These are phyloP conservation scores for Omphalotus olearius DNA, from an alignment of 1,284 basidiomycete species.

Conservation along the genomic window DNA sequence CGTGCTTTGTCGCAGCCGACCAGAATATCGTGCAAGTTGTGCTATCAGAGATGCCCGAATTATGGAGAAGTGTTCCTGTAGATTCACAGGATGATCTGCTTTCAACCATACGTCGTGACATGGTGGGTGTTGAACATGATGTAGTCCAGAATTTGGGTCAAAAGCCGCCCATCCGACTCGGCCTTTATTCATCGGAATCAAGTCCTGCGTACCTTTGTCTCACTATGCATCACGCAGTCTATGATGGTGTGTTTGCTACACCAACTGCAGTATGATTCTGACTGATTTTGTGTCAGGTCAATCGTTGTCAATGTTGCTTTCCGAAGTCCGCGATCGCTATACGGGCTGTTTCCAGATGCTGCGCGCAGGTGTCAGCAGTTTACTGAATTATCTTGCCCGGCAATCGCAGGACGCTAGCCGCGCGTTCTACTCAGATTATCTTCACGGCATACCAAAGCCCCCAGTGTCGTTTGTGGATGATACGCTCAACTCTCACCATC, in stretches of 20 bases:
- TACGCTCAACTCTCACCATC: conserved; percentile 1
- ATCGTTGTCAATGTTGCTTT: conserved; percentile 11
- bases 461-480: neutral
- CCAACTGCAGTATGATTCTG: neutral
- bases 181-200: conserved; percentile 7
- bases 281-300: conserved; percentile 2
- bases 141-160: neutral
- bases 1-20: conserved; percentile 9
- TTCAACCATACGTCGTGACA: neutral
- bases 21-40: conserved; percentile 9
- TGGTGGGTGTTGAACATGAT: conserved; percentile 2
- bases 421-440: conserved; percentile 11
- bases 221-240: conserved; percentile 17
- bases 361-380: conserved; percentile 3
- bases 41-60: neutral
- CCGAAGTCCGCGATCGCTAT: conserved; percentile 11
- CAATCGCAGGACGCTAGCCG: conserved; percentile 7
- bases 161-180: conserved; percentile 13
- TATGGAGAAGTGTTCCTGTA: conserved; percentile 3
- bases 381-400: conserved; percentile 8
- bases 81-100: neutral
- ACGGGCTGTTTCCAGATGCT: neutral
- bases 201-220: conserved; percentile 9
- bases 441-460: neutral
- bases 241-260: conserved; percentile 13